Evolutionary conservation across 2,329 filamentous ascomycete species (phyloP), one percentile per base, ranked within the genome.

Genomic region (Aureobasidium sp.): DNA sequence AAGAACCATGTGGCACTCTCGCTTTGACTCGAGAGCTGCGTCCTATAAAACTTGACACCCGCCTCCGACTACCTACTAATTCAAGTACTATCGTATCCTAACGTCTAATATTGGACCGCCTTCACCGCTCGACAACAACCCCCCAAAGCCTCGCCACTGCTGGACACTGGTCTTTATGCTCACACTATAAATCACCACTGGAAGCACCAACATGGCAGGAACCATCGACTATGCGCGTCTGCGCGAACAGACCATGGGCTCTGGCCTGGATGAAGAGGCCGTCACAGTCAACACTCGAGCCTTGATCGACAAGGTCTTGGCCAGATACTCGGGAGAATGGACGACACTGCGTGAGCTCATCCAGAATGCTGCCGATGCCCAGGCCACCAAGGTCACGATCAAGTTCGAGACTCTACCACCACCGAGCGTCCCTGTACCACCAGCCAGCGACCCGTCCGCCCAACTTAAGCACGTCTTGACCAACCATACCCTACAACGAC

Each of bases 271-370:
- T 68, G 94, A 97, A 74, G 94, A 97, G 75, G 94, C 94, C 44
- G 94, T 99, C 61, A 99, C 94, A 0, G 94, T 99, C 70, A 96
- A 99, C 72, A 99, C 94, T 53, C 84, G 95, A 70, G 94, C 94
- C 47, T 77, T 99, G 68, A 99, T 99, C 72, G 95, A 97, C 78
- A 99, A 99, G 76, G 93, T 99, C 11, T 83, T 99, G 54, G 94
- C 94, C 10, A 83, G 94, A 71, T 99, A 99, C 73, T 96, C 92
- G 2, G 93, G 94, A 69, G 95, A 99, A 79, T 97, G 93, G 87
- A 86, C 83, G 13, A 86, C 85, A 13, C 78, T 99, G 21, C 86
- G 94, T 79, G 94, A 99, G 74, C 86, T 99, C 64, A 91, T 99
- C 48, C 94, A 99, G 72, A 99, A 99, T 73, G 94, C 94, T n/a